Base-by-base conservation (phyloP, 2,329 filamentous ascomycete species). In the Pyricularia grisea region DNA sequence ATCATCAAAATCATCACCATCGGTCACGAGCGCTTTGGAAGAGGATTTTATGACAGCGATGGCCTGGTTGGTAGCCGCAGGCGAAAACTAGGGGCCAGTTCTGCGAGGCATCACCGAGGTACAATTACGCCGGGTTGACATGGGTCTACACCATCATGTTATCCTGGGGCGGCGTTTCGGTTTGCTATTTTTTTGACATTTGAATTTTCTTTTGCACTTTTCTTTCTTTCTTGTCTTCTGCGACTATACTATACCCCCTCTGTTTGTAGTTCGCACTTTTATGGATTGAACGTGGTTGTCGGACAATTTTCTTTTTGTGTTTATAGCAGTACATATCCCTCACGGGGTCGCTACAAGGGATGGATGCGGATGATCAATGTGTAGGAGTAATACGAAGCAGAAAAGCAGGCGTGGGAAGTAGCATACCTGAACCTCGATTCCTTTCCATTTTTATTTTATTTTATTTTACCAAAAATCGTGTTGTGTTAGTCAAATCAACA, bases 1-100 rank as follows among this genome's bases (percentile, higher is more conserved):
- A 82, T 87, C 1, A 83, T 93, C 74, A 93, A 93, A 78, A 80
- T 93, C 67, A 84, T 93, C 69, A 87, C 86, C 1, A 81, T 90
- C 6, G 90, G 89, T 6, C 84, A 87, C 71, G 89, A 91, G 74
- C 81, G 85, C 36, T 91, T 90, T 73, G 87, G 89, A 63, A 79
- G 74, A 27, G 78, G 74, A 66, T 72, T 74, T 50, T 72, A 76
- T 2, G 77, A 79, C 58, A 50, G 14, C 17, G 74, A 75, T 76
- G 70, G 80, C 77, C 27, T 23, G 31, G 72, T 81, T 27, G 75
- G 77, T 2, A 79, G 76, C 69, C 77, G 83, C 72, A 79, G 82
- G 66, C 72, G 72, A 23, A 74, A 72, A 68, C 71, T 68, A 12
- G 70, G 71, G 4, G 6, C 42, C 2, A 50, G 17, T 20, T 12